Evolutionary conservation across 2,329 filamentous ascomycete species (phyloP), one percentile per base, ranked within the genome.

Genomic region (Ophidiomyces ophidiicola): DNA sequence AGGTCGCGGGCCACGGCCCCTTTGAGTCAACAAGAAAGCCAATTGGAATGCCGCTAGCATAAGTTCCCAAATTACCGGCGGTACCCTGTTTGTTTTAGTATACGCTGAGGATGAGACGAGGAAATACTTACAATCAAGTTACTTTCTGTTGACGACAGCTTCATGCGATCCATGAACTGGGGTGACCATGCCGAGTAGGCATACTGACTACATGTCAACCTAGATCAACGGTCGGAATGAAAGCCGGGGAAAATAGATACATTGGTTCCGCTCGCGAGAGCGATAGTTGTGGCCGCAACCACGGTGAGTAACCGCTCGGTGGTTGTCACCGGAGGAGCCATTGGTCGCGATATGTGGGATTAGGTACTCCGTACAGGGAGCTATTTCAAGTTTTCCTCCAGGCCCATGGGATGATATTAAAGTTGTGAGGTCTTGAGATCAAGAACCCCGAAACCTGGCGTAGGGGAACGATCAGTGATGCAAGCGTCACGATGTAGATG

Each of bases 111-210:
- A 24, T 6, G 17, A 10, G 7, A 43, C 25, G 38, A 36, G 18
- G 26, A 34, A 44, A 21, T 28, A 54, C 73, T 57, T 67, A 80
- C 87, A 55, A 98, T 87, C 48, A 96, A 62, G 61, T 98, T 96
- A 61, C 77, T 86, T 60, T 94, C 72, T 2, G 88, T 96, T n/a
- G 90, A 81, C 10, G 86, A 86, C 45, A 96, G 74, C 56, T 81
- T 78, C 51, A 98, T 70, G 50, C 75, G 78, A 53, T 92, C 79
- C 35, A 87, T 86, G 56, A 94, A 94, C 62, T 94, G 87, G 14
- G 90, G 90, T 10, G 84, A 86, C 87, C 90, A 98, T 62, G 88
- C 88, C 40, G 86, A 94, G 63, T 94, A 98, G 56, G 87, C 88
- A 74, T 98, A 96, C 85, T 94, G 55, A 35, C 36, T 11, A 24